Percentiles rank a stretch among this genome's conserved stretches.
Conservation (phyloP, 306 rosid species). For the Malus asiatica region DNA sequence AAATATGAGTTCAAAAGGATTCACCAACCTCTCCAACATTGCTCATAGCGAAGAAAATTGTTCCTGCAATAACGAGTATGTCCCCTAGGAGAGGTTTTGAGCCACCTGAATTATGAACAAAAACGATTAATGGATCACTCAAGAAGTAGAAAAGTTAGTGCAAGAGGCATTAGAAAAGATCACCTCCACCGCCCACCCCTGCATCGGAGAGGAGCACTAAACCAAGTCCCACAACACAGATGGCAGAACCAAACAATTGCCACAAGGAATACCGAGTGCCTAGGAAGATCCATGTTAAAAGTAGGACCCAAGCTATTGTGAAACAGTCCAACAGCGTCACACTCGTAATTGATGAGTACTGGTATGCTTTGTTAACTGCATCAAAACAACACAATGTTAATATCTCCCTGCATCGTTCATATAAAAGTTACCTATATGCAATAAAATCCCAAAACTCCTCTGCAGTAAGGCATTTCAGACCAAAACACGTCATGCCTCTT, state of each 20-base stretch:
- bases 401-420: not conserved
- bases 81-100: slow-evolving; percentile 57
- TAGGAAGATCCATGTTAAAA: slow-evolving; percentile 52
- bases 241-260: slow-evolving; percentile 46
- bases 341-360: slow-evolving; percentile 63
- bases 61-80: slow-evolving; percentile 50
- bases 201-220: slow-evolving; percentile 65
- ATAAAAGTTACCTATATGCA: not conserved
- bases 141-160: not conserved
- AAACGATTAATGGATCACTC: not conserved
- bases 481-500: not conserved
- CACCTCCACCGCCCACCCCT: slow-evolving; percentile 53
- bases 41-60: slow-evolving; percentile 56
- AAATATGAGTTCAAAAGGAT: not conserved
- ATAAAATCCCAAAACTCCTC: not conserved
- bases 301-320: slow-evolving; percentile 54
- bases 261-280: slow-evolving; percentile 54
- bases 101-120: slow-evolving; percentile 35
- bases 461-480: not conserved
- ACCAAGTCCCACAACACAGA: slow-evolving; percentile 56
- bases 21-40: slow-evolving; percentile 61
- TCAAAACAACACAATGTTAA: not conserved
- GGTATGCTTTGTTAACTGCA: slow-evolving; percentile 70
- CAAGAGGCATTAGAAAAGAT: not conserved
- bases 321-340: slow-evolving; percentile 60